Conservation (phyloP, 1,284 basidiomycete genomes). For the Cryptococcus sp. region DNA sequence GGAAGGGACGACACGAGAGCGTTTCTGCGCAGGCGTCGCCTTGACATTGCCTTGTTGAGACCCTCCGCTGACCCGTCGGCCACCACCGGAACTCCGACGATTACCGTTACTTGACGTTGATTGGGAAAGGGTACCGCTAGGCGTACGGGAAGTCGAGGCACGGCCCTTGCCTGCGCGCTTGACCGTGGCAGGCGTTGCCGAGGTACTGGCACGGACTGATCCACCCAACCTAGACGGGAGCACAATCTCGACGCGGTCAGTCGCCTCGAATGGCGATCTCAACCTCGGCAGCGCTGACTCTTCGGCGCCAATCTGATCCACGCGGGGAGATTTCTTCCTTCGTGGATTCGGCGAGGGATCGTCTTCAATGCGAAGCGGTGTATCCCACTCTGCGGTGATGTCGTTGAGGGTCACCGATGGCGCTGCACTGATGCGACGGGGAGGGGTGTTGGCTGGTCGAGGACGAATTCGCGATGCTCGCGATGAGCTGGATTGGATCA, state of each 20-base stretch:
- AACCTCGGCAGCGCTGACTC: neutral
- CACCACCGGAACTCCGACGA: conserved; percentile 4
- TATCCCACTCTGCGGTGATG: conserved; percentile 18
- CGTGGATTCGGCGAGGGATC: conserved; percentile 37
- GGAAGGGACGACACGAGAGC: conserved; percentile 3
- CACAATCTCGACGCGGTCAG: conserved; percentile 22
- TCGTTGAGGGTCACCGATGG: conserved; percentile 6
- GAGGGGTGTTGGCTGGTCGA: conserved; percentile 33
- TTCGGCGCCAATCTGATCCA: conserved; percentile 4
- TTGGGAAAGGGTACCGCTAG: conserved; percentile 7
- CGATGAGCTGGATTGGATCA: conserved; percentile 5
- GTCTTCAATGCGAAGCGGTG: conserved; percentile 9
- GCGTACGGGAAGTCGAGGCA: conserved; percentile 2
- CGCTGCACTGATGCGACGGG: conserved; percentile 16
- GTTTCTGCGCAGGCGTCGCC: conserved; percentile 1
- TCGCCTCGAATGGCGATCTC: neutral
- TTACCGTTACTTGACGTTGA: conserved; percentile 1
- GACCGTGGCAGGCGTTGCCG: conserved; percentile 4
- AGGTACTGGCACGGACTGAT: neutral
- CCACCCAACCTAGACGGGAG: conserved; percentile 8
- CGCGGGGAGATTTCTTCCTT: conserved; percentile 31
- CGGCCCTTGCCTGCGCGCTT: conserved; percentile 7
- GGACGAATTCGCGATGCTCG: conserved; percentile 23
- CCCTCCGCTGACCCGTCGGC: conserved; percentile 3
- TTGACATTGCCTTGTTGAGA: conserved; percentile 1